Conservation (phyloP, 352 stramenopile genomes). For the Phytophthora syringae region DNA sequence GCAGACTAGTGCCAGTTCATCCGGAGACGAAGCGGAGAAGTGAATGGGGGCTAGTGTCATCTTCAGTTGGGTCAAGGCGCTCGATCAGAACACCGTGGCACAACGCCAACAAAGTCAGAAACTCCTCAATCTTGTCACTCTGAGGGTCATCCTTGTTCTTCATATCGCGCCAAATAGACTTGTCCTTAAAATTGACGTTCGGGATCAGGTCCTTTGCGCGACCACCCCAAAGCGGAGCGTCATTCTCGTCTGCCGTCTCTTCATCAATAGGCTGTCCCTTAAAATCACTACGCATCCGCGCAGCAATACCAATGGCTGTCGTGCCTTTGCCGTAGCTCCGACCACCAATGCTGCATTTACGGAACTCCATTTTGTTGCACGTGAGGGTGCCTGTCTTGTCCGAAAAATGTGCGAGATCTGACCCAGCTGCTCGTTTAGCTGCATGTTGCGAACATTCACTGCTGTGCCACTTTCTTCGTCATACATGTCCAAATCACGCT, state of each 20-base stretch:
- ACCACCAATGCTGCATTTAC: constrained; percentile 86
- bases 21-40: constrained; percentile 92
- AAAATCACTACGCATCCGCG: constrained; percentile 69
- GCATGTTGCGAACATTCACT: constrained; percentile 87
- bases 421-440: constrained; percentile 88
- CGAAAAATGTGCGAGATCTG: constrained; percentile 98
- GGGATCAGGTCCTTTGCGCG: constrained; percentile 37
- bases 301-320: constrained; percentile 80
- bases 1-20: constrained; percentile 86
- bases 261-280: constrained; percentile 53
- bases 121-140: constrained; percentile 72
- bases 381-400: constrained; percentile 90
- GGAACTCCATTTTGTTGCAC: constrained; percentile 92
- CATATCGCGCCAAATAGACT: constrained; percentile 64
- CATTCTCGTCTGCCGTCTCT: constrained; percentile 48
- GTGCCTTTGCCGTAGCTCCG: constrained; percentile 86
- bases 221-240: constrained; percentile 36
- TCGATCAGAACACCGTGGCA: constrained; percentile 98
- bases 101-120: constrained; percentile 88
- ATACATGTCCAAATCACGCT: constrained; percentile 87
- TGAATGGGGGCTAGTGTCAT: constrained; percentile 38
- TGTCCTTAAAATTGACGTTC: constrained; percentile 88
- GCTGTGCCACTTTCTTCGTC: constrained; percentile 69
- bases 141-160: constrained; percentile 41
- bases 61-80: constrained; percentile 51